Evolutionary conservation across 1,284 basidiomycete species (phyloP).

Genomic region (Ceratobasidium sp.): DNA sequence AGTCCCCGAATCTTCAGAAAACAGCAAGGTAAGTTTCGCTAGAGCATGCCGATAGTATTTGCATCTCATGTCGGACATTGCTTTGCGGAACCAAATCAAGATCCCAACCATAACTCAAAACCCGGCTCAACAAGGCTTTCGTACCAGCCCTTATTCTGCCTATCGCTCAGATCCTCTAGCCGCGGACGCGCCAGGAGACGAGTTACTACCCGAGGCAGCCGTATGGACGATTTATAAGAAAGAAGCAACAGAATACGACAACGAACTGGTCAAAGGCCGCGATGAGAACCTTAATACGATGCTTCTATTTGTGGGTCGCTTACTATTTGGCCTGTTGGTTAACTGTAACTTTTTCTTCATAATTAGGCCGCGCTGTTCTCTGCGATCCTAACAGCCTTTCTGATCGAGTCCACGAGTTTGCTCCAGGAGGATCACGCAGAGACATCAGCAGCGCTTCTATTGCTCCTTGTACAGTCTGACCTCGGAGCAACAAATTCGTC

Average conservation of each 20-base stretch:
- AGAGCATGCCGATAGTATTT: too few species aligned
- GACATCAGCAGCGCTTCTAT: neutral
- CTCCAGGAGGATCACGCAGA: neutral
- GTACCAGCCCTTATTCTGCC: too few species aligned
- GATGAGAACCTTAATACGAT: slow-evolving; percentile 10
- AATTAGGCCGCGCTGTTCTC: slow-evolving; percentile 31
- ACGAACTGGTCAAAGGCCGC: slow-evolving; percentile 1
- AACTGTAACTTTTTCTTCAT: too few species aligned
- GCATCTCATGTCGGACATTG: too few species aligned
- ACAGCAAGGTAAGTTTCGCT: too few species aligned
- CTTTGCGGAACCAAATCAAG: too few species aligned
- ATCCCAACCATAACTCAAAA: too few species aligned
- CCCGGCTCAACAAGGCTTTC: too few species aligned
- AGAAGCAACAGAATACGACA: slow-evolving; percentile 6
- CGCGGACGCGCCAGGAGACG: neutral
- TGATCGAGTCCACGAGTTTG: neutral
- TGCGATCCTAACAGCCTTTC: slow-evolving; percentile 16
- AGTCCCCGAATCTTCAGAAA: too few species aligned
- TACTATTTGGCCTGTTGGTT: too few species aligned
- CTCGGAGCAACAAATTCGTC: neutral
- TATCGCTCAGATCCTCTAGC: too few species aligned
- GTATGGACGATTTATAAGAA: slow-evolving; percentile 5
- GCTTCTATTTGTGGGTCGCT: slow-evolving; percentile 12
- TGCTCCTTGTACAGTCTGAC: neutral
- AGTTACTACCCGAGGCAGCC: neutral